Evolutionary conservation across 345 rosid species (phyloP).

Genomic region (Eucalyptus marginata): DNA sequence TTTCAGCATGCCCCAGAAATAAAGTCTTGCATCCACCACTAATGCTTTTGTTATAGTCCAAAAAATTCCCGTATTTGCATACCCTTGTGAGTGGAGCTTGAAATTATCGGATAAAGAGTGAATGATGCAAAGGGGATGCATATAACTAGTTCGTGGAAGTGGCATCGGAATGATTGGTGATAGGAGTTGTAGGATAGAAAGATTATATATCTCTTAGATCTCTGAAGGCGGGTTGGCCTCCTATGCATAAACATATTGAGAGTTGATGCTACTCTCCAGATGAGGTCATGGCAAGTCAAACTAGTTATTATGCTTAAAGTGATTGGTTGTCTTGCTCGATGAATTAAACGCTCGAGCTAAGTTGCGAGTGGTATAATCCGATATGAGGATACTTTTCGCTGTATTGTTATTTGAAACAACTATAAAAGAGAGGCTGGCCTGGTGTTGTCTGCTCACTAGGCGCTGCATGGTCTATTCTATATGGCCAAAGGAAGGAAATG

Average conservation of each 20-base stretch:
- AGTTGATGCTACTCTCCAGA: accelerated
- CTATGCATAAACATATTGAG: accelerated
- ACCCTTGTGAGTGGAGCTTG: no score
- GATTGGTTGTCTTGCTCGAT: no score
- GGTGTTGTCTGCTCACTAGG: no score
- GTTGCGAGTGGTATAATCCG: no score
- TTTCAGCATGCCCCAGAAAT: not conserved
- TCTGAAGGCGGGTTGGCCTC: accelerated
- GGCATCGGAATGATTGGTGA: accelerated
- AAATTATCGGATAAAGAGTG: accelerated
- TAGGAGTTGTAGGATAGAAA: accelerated
- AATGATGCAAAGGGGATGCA: accelerated
- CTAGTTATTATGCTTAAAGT: no score
- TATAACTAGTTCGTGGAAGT: accelerated
- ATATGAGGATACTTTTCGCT: no score
- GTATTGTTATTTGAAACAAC: no score
- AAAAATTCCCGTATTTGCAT: accelerated
- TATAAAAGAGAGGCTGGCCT: no score
- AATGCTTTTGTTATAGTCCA: not conserved
- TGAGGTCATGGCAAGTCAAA: no score
- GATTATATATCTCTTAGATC: no score
- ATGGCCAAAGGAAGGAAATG: accelerated
- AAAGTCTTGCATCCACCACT: accelerated
- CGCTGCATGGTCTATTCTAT: accelerated
- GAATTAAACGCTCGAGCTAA: no score